A percentile compares a stretch with the other conserved stretches of the same genome.
Evolutionary conservation across 2,329 filamentous ascomycete species (phyloP).

Genomic region (Metarhizium sp.): DNA sequence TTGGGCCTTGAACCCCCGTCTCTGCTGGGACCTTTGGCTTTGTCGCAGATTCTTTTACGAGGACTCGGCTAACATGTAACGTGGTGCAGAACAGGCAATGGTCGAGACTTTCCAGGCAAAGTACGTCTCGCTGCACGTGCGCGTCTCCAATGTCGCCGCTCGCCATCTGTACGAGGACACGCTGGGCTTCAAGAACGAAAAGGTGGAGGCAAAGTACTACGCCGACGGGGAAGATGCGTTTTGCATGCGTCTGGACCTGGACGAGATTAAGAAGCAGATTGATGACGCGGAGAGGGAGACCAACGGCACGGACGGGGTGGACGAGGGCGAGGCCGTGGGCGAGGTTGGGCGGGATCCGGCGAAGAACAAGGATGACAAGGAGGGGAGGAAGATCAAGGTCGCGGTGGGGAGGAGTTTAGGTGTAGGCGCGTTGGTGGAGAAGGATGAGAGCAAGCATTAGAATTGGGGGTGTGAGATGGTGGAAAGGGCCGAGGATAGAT

Average conservation of each 20-base stretch:
- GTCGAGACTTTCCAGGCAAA: constrained; percentile 84
- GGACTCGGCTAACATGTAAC: neutral
- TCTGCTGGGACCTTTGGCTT: too few relatives aligned
- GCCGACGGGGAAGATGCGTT: constrained; percentile 96
- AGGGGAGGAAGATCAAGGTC: constrained; percentile 65
- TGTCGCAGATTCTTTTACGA: too few relatives aligned
- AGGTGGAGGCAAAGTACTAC: constrained; percentile 85
- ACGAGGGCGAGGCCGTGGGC: constrained; percentile 65
- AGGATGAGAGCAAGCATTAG: constrained; percentile 43
- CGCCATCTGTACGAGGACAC: constrained; percentile 89
- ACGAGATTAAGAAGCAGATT: constrained; percentile 42
- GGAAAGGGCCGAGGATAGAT: neutral
- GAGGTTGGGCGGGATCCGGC: constrained; percentile 46
- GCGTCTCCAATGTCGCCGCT: constrained; percentile 85
- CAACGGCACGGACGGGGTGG: constrained; percentile 23
- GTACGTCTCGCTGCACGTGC: constrained; percentile 94
- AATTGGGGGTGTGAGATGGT: neutral
- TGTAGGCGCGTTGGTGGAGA: constrained; percentile 69
- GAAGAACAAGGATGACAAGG: constrained; percentile 21
- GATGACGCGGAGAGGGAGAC: constrained; percentile 29
- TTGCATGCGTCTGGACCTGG: constrained; percentile 83
- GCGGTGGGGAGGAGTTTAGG: constrained; percentile 75
- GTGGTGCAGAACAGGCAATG: constrained; percentile 73
- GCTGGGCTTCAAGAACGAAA: constrained; percentile 79
- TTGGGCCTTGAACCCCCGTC: neutral